A percentile compares a stretch with the other conserved stretches of the same genome.
These are phyloP conservation scores for Huntiella moniliformis DNA, from an alignment of 2,329 filamentous ascomycete species.

Conservation along the genomic window DNA sequence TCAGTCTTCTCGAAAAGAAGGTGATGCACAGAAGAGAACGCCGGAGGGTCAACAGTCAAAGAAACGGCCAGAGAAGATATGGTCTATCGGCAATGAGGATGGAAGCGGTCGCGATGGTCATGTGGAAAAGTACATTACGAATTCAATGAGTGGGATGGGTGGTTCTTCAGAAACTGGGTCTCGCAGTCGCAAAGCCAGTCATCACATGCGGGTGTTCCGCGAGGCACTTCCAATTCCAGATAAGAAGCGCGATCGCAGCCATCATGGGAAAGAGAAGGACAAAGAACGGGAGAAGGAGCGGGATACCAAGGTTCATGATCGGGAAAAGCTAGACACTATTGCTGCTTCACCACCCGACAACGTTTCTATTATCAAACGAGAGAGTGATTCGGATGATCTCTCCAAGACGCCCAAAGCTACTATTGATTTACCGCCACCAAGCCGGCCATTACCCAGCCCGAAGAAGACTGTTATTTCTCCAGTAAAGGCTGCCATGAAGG, in stretches of 20 bases:
- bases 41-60: conserved; percentile 1
- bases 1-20: too few species aligned
- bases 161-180: conserved; percentile 24
- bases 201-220: conserved; percentile 48
- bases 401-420: conserved; percentile 7
- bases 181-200: conserved; percentile 48
- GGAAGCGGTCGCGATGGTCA: conserved; percentile 28
- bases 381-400: background rate
- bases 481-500: background rate
- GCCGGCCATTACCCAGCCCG: background rate
- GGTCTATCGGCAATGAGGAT: conserved; percentile 39
- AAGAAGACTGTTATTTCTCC: background rate
- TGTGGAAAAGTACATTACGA: conserved; percentile 46
- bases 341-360: conserved; percentile 6
- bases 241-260: conserved; percentile 29
- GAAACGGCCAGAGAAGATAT: conserved; percentile 36
- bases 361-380: background rate
- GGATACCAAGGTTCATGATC: background rate
- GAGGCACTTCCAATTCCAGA: conserved; percentile 43
- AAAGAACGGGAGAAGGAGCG: conserved; percentile 6
- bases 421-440: conserved; percentile 1
- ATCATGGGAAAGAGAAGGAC: conserved; percentile 4
- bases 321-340: conserved; percentile 6
- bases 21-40: background rate
- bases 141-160: conserved; percentile 41